Percentiles rank a stretch among this genome's conserved stretches.
phyloP scores from a whole-genome alignment of 805 yeast species.

The Candida corydali region DNA sequence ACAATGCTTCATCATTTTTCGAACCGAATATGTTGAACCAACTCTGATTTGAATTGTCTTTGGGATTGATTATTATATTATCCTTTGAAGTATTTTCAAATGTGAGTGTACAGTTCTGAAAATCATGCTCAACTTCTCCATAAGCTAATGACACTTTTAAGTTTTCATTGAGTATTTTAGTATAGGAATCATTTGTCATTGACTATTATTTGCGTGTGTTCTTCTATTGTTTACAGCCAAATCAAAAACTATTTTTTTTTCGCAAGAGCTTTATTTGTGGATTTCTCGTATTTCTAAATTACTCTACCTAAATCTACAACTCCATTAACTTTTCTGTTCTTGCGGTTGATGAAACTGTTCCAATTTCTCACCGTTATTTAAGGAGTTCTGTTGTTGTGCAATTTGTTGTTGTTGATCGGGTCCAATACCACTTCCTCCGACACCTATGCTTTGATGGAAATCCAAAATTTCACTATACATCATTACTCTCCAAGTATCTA shows the following conservation, averaged over 20 bases:
- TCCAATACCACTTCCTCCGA: conserved; percentile 16
- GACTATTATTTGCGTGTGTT: background rate
- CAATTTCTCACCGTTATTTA: no score
- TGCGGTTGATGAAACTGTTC: conserved; percentile 5
- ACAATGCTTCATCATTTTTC: conserved; percentile 1
- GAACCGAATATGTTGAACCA: conserved; percentile 17
- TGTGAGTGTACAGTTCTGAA: conserved; percentile 17
- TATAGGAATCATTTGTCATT: conserved; percentile 7
- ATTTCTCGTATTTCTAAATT: background rate
- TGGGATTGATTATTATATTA: conserved; percentile 11
- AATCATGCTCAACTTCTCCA: conserved; percentile 2
- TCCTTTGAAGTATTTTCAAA: conserved; percentile 18
- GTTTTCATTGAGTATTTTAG: conserved; percentile 19
- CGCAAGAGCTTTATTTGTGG: no score
- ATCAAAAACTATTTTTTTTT: background rate
- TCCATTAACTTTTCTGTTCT: conserved; percentile 1
- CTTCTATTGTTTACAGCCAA: background rate
- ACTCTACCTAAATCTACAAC: background rate
- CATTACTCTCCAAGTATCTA: conserved; percentile 98
- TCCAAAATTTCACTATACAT: conserved; percentile 97
- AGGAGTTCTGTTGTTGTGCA: conserved; percentile 19
- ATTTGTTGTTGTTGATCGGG: conserved; percentile 19
- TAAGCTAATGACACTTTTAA: conserved; percentile 19
- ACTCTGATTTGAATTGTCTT: conserved; percentile 6
- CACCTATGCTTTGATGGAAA: conserved; percentile 82